Conservation (phyloP, 176 grass and related monocot species). For the Eleusine indica region DNA sequence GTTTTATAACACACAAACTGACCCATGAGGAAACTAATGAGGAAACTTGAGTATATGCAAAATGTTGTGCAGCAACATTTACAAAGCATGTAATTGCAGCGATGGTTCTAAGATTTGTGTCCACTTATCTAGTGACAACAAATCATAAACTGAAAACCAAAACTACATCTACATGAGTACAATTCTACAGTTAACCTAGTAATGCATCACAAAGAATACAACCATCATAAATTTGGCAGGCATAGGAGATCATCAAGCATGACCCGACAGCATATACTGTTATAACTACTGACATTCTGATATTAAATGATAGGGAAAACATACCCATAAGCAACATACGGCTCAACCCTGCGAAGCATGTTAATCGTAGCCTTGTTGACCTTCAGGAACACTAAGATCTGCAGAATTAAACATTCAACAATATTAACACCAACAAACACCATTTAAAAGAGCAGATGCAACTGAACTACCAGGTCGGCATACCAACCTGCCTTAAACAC, state of each 20-base stretch:
- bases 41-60: neutral
- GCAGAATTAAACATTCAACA: conserved; percentile 16
- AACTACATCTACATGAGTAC: neutral
- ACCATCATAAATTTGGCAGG: neutral
- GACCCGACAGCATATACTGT: neutral
- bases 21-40: too few relatives aligned
- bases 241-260: neutral
- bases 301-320: neutral
- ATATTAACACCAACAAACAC: neutral
- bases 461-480: neutral
- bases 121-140: neutral
- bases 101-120: too few relatives aligned
- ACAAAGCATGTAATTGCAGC: too few relatives aligned
- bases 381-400: conserved; percentile 96
- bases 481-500: conserved; percentile 71
- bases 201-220: neutral
- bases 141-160: neutral
- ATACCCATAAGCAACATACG: conserved; percentile 97
- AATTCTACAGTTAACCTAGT: too few relatives aligned
- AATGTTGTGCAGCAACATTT: too few relatives aligned
- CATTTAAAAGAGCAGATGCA: neutral
- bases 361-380: conserved; percentile 97
- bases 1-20: neutral
- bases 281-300: neutral
- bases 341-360: conserved; percentile 90